These are phyloP conservation scores for Arxiozyma slooffiae DNA, from an alignment of 1,139 yeast genomes.

Conservation along the genomic window DNA sequence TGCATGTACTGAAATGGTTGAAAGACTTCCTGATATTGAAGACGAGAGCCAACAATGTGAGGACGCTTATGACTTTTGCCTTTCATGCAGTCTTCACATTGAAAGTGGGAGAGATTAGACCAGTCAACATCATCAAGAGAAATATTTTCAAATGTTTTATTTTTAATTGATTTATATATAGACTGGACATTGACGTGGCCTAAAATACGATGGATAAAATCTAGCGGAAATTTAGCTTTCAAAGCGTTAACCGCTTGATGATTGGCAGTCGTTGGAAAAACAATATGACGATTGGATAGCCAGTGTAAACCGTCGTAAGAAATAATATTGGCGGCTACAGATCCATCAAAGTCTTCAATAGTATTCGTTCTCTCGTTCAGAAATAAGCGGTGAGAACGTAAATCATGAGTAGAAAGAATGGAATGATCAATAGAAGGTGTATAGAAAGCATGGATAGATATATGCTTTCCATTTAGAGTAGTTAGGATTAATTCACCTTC, in stretches of 20 bases:
- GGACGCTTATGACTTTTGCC: conserved; percentile 3
- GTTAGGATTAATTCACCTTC: background rate
- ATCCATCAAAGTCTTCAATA: too few relatives aligned
- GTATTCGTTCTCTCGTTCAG: too few relatives aligned
- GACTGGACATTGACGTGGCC: background rate
- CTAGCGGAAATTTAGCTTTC: background rate
- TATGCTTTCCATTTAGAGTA: background rate
- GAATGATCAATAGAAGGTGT: background rate
- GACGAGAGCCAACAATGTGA: conserved; percentile 3
- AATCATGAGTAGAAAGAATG: background rate
- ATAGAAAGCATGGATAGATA: background rate
- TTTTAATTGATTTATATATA: too few relatives aligned
- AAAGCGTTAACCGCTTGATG: background rate
- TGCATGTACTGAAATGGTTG: conserved; percentile 6
- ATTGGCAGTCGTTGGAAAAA: too few relatives aligned
- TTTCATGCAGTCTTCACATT: conserved; percentile 5
- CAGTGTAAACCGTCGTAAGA: background rate
- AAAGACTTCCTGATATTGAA: conserved; percentile 2
- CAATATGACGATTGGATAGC: background rate
- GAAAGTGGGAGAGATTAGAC: background rate
- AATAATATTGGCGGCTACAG: too few relatives aligned
- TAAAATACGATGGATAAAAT: background rate
- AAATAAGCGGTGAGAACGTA: background rate
- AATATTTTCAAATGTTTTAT: background rate
- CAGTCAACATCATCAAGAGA: background rate